Evolutionary conservation across 2,329 filamentous ascomycete genomes (phyloP).

Genomic region (Colletotrichum sp.): DNA sequence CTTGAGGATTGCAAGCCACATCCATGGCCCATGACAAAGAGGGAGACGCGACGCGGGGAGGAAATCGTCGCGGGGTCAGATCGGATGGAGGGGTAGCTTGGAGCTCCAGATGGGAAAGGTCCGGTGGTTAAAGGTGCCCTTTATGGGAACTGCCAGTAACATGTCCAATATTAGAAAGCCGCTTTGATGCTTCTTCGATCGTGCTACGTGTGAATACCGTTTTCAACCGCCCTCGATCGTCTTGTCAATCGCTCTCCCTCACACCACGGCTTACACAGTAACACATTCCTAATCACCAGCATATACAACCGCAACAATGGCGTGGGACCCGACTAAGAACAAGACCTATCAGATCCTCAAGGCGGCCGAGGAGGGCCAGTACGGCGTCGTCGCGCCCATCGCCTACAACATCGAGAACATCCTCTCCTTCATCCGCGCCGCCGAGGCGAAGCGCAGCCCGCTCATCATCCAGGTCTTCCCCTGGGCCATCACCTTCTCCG

Average conservation of each 20-base stretch:
- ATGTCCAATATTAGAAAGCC: neutral
- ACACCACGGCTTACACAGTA: neutral
- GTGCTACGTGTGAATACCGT: neutral
- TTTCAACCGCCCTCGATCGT: neutral
- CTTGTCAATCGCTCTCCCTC: neutral
- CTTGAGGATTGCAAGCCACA: neutral
- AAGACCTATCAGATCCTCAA: slow-evolving; percentile 48
- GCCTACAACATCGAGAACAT: slow-evolving; percentile 72
- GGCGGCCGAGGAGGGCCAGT: slow-evolving; percentile 56
- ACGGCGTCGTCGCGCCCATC: slow-evolving; percentile 59
- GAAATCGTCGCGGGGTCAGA: neutral
- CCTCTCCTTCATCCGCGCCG: slow-evolving; percentile 69
- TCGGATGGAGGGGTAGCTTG: neutral
- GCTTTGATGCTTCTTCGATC: neutral
- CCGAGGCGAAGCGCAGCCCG: slow-evolving; percentile 68
- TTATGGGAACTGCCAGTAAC: neutral
- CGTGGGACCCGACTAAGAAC: slow-evolving; percentile 26
- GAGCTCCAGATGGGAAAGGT: neutral
- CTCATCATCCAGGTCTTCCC: slow-evolving; percentile 76
- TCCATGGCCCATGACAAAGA: neutral
- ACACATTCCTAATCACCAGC: neutral
- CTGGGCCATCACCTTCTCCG: slow-evolving; percentile 70
- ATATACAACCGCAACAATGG: slow-evolving; percentile 9
- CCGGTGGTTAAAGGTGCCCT: neutral
- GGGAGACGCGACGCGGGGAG: neutral